These are phyloP conservation scores for Bromus sterilis DNA, from an alignment of 176 grass and related monocot species.

Conservation along the genomic window DNA sequence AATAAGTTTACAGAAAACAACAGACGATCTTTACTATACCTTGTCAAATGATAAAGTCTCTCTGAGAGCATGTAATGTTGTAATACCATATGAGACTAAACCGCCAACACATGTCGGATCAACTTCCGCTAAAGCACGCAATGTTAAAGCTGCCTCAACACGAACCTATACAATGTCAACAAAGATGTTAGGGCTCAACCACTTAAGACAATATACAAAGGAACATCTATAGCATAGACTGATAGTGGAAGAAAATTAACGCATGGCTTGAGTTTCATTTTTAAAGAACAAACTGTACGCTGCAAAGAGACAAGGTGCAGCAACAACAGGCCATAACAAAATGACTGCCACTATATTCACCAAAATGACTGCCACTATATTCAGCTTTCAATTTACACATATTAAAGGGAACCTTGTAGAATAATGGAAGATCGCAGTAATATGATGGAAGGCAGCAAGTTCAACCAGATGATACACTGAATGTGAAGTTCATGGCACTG, in stretches of 20 bases:
- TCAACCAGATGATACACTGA: not conserved
- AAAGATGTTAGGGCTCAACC: conserved; percentile 21
- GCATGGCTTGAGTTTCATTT: not conserved
- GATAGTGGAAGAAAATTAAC: not conserved
- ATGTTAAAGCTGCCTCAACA: conserved; percentile 88
- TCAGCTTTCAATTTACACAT: not conserved
- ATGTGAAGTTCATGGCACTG: not conserved
- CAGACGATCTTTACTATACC: conserved; percentile 37
- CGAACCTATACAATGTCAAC: conserved; percentile 60
- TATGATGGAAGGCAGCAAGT: not conserved
- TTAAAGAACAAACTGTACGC: not conserved
- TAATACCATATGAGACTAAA: conserved; percentile 93
- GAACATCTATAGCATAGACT: not conserved
- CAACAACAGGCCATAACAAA: not conserved
- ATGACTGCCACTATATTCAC: not conserved
- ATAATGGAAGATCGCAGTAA: not conserved
- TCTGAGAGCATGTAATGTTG: conserved; percentile 81
- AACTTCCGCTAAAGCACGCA: conserved; percentile 93
- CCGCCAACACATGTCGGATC: conserved; percentile 98
- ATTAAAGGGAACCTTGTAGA: not conserved
- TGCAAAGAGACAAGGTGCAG: not conserved
- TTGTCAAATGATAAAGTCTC: conserved; percentile 88
- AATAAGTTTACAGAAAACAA: conserved; percentile 2
- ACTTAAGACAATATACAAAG: conserved; percentile 8
- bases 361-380: not conserved